Conservation (phyloP, 202 grass and related monocot genomes). For the Carex arenaria region DNA sequence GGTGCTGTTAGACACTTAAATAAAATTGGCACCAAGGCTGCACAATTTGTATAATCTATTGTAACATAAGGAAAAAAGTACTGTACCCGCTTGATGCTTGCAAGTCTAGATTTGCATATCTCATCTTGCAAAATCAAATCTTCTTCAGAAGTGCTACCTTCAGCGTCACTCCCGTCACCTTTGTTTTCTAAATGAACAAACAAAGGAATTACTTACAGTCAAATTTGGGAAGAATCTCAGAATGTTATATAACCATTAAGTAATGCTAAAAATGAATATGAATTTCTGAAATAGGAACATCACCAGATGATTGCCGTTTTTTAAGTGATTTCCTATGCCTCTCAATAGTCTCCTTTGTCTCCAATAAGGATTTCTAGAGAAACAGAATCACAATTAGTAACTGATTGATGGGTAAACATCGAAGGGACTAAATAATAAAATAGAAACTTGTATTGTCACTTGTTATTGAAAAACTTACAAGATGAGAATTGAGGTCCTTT, state of each 20-base stretch:
- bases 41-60: not conserved
- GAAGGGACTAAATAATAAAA: constrained; percentile 20
- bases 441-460: constrained; percentile 9
- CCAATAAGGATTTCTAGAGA: constrained; percentile 89
- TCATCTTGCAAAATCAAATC: constrained; percentile 93
- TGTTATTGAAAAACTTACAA: constrained; percentile 52
- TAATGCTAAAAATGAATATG: not conserved
- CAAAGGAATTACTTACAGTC: not conserved
- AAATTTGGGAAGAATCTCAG: constrained; percentile 1
- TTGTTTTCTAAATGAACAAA: constrained; percentile 53
- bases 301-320: constrained; percentile 77
- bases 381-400: constrained; percentile 28
- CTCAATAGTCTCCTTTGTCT: constrained; percentile 88
- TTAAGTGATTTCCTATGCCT: constrained; percentile 96
- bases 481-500: constrained; percentile 92
- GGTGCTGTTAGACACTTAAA: not conserved
- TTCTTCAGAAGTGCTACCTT: constrained; percentile 78
- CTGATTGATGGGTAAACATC: constrained; percentile 24
- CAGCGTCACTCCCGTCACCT: constrained; percentile 80
- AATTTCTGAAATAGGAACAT: not conserved
- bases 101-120: constrained; percentile 93
- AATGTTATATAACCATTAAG: not conserved
- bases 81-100: constrained; percentile 85
- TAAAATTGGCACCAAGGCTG: not conserved
- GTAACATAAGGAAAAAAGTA: constrained; percentile 11